Evolutionary conservation across 129 eudicot genomes (phyloP), one percentile per base, ranked within the genome.

Genomic region (Escallonia herrerae): DNA sequence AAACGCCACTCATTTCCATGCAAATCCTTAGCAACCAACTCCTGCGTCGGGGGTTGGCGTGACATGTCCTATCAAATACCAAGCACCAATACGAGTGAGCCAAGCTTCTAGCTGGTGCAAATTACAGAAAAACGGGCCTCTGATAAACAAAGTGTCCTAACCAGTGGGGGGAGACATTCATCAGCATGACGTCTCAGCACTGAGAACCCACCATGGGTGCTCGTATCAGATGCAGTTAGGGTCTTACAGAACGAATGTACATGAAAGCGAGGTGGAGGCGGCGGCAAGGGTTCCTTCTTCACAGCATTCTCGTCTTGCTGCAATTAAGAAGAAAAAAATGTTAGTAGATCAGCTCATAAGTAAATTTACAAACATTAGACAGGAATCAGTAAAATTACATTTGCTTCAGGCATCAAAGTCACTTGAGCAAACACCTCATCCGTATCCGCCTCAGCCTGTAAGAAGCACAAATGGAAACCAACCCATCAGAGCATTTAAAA

Each of bases 171-270:
- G 12, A 93, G 89, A 65, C 98, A 93, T 81, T 93, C 98, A 79
- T 93, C 98, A 71, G 98, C 98, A 62, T 93, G 98, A 12, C 98
- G 80, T 67, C 96, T 93, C 5, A 93, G 79, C 62, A 93, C 98
- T 0, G 98, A 93, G 67, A 93, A 93, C 58, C 98, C 98, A 62
- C 98, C 98, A 69, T 93, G 98, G 49, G 98, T 93, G 75, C 98
- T 93, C 0, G 98, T 93, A 74, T 93, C 98, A 2, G 98, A 93
- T 8, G 98, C 98, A 38, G 98, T 93, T 57, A 93, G 77, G 13
- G 98, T 93, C 73, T 93, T 93, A 70, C 98, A 93, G 40, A 93
- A 93, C 15, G 98, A 93, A 79, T 88, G 96, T 43, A 93, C 98
- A 71, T 81, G 91, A 77, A 93, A 88, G 22, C 79, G 86, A 0